Conservation (phyloP, 352 stramenopile species). For the Phytophthora pistaciae region DNA sequence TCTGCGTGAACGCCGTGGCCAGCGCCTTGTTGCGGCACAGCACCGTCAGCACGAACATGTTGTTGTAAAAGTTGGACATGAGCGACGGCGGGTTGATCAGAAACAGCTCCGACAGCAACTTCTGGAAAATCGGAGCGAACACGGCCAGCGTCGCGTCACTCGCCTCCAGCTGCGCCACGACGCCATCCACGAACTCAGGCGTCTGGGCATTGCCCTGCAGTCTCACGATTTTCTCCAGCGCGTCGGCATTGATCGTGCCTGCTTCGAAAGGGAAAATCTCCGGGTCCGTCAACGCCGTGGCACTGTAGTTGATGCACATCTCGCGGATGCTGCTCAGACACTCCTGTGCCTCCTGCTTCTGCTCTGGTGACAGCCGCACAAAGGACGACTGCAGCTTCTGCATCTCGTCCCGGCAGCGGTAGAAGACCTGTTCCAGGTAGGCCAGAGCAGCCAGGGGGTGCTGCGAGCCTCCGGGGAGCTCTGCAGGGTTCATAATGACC, state of each 20-base stretch:
- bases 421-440: conserved; percentile 85
- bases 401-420: conserved; percentile 72
- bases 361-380: conserved; percentile 47
- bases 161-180: conserved; percentile 61
- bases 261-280: conserved; percentile 87
- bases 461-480: conserved; percentile 60
- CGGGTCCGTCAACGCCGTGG: conserved; percentile 82
- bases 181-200: conserved; percentile 63
- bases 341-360: conserved; percentile 62
- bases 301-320: conserved; percentile 90
- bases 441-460: conserved; percentile 65
- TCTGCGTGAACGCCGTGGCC: conserved; percentile 66
- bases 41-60: conserved; percentile 71
- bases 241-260: conserved; percentile 70
- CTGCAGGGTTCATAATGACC: conserved; percentile 62
- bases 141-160: conserved; percentile 56
- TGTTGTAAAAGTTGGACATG: conserved; percentile 80
- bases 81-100: conserved; percentile 81
- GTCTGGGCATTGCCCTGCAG: conserved; percentile 62
- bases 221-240: conserved; percentile 77
- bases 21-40: conserved; percentile 78
- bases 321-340: conserved; percentile 67
- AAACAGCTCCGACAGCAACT: conserved; percentile 82
- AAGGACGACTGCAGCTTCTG: conserved; percentile 78
- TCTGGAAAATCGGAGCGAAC: conserved; percentile 84